Percentiles rank a stretch among this genome's conserved stretches.
Conservation (phyloP, 139 green algal genomes). For the Coelastrella sp. region DNA sequence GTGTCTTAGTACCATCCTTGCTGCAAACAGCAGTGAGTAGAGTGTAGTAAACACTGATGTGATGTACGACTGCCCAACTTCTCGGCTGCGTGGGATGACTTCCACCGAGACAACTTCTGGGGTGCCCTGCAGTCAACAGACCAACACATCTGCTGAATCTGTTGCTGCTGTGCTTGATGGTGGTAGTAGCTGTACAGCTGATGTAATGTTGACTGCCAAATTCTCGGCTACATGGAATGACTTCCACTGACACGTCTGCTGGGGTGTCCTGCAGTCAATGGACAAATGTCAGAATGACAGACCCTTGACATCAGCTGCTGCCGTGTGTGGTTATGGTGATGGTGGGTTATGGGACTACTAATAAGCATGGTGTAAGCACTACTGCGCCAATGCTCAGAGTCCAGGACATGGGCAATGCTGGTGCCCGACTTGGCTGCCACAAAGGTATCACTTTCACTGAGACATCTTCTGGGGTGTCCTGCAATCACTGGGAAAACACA, state of each 20-base stretch:
- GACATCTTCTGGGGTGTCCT: slow-evolving; percentile 15
- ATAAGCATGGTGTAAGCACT: no score
- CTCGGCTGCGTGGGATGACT: slow-evolving; percentile 83
- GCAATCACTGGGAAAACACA: no score
- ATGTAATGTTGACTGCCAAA: slow-evolving; percentile 79
- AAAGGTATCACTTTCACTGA: no score
- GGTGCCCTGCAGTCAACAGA: neutral
- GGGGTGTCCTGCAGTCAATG: neutral
- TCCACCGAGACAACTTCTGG: slow-evolving; percentile 29
- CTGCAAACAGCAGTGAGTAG: slow-evolving; percentile 58
- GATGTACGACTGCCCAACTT: slow-evolving; percentile 89
- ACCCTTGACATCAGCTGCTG: no score
- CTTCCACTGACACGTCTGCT: slow-evolving; percentile 21
- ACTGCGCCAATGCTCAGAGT: no score
- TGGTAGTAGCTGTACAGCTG: neutral
- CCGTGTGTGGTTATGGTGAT: no score
- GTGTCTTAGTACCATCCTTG: slow-evolving; percentile 54
- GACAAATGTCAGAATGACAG: no score
- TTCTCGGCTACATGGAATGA: slow-evolving; percentile 86
- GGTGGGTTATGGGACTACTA: no score
- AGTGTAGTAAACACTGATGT: slow-evolving; percentile 82
- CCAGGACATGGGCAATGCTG: no score
- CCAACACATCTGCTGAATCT: no score
- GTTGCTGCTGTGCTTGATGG: no score
- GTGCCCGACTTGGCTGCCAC: no score